A percentile compares a stretch with the other conserved stretches of the same genome.
phyloP scores from a whole-genome alignment of 2,329 filamentous ascomycete species.

The Stagonosporopsis chrysanthemi region DNA sequence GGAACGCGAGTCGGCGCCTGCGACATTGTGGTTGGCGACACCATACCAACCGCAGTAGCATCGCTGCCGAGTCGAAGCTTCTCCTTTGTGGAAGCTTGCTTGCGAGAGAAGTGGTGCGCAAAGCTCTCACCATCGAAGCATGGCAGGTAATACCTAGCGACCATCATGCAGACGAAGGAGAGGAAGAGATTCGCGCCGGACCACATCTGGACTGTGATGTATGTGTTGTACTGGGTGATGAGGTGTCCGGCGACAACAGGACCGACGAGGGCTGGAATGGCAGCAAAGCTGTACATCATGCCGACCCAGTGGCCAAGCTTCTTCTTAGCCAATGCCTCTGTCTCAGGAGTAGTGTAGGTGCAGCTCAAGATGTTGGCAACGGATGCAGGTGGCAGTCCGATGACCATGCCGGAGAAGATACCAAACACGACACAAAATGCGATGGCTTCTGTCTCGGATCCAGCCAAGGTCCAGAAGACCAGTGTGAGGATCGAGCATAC shows the following conservation, averaged over 20 bases:
- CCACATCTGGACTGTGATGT: constrained; percentile 58
- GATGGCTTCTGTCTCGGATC: constrained; percentile 50
- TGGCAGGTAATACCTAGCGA: constrained; percentile 43
- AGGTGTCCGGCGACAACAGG: constrained; percentile 58
- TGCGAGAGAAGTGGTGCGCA: constrained; percentile 14
- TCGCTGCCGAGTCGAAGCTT: constrained; percentile 18
- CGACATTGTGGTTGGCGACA: constrained; percentile 5
- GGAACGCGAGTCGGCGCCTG: constrained; percentile 13
- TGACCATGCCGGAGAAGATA: constrained; percentile 58
- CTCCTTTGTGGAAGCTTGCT: constrained; percentile 8
- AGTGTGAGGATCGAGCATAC: constrained; percentile 54
- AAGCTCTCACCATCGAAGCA: constrained; percentile 38
- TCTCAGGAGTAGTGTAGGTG: constrained; percentile 43
- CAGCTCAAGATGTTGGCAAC: constrained; percentile 56
- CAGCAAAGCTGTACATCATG: constrained; percentile 60
- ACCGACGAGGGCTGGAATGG: constrained; percentile 55
- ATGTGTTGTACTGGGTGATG: constrained; percentile 52
- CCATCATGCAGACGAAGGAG: constrained; percentile 52
- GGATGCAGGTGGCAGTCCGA: constrained; percentile 59
- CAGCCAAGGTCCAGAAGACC: constrained; percentile 54
- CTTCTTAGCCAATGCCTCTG: constrained; percentile 37
- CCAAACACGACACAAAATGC: constrained; percentile 60
- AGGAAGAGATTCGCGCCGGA: constrained; percentile 53
- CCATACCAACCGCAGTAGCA: constrained; percentile 9
- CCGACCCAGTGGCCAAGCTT: constrained; percentile 61